Evolutionary conservation across 192 early-diverging fungal genomes (phyloP).

Genomic region (Rhizoclosmatium sp.): DNA sequence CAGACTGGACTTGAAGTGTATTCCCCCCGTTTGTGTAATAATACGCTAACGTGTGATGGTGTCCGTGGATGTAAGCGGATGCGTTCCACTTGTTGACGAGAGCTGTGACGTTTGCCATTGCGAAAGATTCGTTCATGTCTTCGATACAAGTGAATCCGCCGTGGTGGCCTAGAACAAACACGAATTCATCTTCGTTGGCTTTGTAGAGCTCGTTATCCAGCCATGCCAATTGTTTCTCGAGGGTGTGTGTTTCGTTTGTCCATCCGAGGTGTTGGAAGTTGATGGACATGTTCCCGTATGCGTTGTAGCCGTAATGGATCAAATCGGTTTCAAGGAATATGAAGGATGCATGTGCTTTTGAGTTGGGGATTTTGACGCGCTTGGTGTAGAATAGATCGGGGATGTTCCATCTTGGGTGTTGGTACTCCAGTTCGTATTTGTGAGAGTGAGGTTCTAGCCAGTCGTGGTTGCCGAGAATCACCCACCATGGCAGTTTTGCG

Average conservation of each 20-base stretch:
- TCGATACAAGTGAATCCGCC: conserved; percentile 9
- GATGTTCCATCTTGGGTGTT: conserved; percentile 3
- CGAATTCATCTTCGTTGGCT: conserved; percentile 22
- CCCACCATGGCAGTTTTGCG: conserved; percentile 30
- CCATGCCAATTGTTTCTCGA: conserved; percentile 30
- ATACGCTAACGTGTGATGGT: conserved; percentile 25
- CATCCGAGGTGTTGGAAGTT: conserved; percentile 25
- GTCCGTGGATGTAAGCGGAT: conserved; percentile 27
- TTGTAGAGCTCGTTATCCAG: background rate
- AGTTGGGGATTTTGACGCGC: background rate
- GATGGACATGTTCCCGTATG: background rate
- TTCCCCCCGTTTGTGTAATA: background rate
- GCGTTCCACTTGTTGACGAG: conserved; percentile 12
- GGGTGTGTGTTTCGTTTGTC: background rate
- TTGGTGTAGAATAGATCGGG: conserved; percentile 27
- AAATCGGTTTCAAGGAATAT: conserved; percentile 38
- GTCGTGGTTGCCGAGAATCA: conserved; percentile 28
- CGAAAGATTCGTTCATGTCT: background rate
- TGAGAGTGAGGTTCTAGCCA: conserved; percentile 19
- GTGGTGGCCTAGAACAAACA: conserved; percentile 38
- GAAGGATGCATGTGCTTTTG: conserved; percentile 5
- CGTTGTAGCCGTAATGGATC: conserved; percentile 26
- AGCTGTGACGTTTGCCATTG: background rate
- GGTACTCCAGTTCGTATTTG: conserved; percentile 2
- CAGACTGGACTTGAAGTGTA: conserved; percentile 20